Evolutionary conservation across 2,329 filamentous ascomycete species (phyloP), one percentile per base, ranked within the genome.

Genomic region (Plectosphaerella cucumerina): DNA sequence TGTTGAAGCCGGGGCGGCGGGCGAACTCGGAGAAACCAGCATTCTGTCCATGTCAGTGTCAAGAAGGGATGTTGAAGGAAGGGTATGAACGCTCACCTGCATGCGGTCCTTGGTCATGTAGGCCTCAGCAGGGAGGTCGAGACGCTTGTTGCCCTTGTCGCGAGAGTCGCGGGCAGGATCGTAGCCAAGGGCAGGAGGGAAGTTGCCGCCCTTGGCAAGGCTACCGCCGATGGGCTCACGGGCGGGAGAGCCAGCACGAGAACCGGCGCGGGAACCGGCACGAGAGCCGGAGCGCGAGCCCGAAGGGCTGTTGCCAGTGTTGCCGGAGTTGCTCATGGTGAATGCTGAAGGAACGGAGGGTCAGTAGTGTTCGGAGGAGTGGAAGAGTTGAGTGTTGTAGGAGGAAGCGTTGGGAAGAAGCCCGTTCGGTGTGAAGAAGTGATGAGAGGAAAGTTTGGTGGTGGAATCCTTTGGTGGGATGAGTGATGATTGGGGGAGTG

Each of bases 121-220:
- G 0, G 81, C 82, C 58, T 84, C 81, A 0, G 80, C 68, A 0
- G 81, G 81, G 1, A 85, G 60, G 49, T 86, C 82, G 55, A 84
- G 70, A 6, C 81, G 78, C 0, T 67, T 72, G 48, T 74, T 73
- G 1, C 61, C 62, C 53, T 73, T 73, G 5, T 60, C 56, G 3
- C 59, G 53, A 12, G 55, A 50, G 14, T 67, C 61, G 8, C 67
- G 60, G 6, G 70, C 74, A 3, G 76, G 75, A 53, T 79, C 77
- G 22, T 62, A 73, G 0, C 76, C 76, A 22, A 74, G 56, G 14
- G 60, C 46, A 2, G 54, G 34, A 4, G 54, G 52, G 44, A 57
- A 62, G 2, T 48, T 42, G 26, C 26, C 26, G 12, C 4, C 3
- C 26, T 31, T 14, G 47, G 21, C 35, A 33, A 17, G 34, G 33